phyloP scores from a whole-genome alignment of 1,139 yeast genomes.

The Suhomyces yuchorum region DNA sequence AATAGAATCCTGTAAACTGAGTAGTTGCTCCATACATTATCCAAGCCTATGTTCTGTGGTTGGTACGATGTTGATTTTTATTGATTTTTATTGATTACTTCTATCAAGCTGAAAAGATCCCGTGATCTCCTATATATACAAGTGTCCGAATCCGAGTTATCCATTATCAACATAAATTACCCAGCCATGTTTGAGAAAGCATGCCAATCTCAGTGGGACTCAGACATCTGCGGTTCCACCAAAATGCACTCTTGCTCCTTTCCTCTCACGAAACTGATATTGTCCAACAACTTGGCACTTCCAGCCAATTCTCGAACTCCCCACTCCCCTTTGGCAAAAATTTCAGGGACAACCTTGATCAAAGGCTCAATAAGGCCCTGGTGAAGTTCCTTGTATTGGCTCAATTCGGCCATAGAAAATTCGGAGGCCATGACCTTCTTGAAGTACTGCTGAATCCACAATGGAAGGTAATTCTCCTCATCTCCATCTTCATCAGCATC shows the following conservation, averaged over 20 bases:
- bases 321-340: constrained; percentile 64
- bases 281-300: constrained; percentile 62
- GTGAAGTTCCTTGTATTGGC: constrained; percentile 57
- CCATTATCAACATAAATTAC: too few species aligned
- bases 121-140: background rate
- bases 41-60: too few species aligned
- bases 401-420: constrained; percentile 52
- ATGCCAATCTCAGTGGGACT: background rate
- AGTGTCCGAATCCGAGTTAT: too few species aligned
- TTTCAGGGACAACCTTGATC: constrained; percentile 58
- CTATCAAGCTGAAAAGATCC: too few species aligned
- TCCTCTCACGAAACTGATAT: constrained; percentile 59
- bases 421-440: constrained; percentile 39
- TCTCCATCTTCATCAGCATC: constrained; percentile 24
- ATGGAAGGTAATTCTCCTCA: constrained; percentile 46
- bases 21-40: too few species aligned
- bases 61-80: too few species aligned
- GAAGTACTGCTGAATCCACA: constrained; percentile 53
- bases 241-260: constrained; percentile 63
- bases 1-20: background rate
- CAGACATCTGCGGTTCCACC: constrained; percentile 30
- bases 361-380: constrained; percentile 57
- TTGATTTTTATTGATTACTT: too few species aligned
- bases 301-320: constrained; percentile 57
- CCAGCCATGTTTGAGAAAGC: too few species aligned